A percentile compares a stretch with the other conserved stretches of the same genome.
Conservation (phyloP, 352 stramenopile species). For the Phytophthora pinifolia region DNA sequence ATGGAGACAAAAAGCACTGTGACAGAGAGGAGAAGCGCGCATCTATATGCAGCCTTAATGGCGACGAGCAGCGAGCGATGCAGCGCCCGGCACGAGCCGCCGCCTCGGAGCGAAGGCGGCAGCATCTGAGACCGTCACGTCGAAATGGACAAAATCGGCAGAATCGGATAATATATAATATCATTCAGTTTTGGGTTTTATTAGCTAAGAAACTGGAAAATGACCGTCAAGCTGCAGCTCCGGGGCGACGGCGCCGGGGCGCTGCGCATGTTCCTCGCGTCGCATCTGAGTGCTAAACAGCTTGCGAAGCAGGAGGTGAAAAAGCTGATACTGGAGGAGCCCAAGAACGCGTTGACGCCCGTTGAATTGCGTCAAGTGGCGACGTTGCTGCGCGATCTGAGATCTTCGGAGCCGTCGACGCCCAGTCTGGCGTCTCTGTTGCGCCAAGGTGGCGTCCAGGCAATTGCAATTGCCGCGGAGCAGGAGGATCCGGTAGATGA, state of each 20-base stretch:
- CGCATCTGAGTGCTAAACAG: slow-evolving; percentile 16
- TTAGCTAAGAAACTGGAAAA: slow-evolving; percentile 1
- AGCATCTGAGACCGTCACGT: slow-evolving; percentile 23
- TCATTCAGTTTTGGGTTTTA: slow-evolving; percentile 3
- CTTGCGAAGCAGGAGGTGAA: slow-evolving; percentile 14
- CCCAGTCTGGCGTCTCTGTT: slow-evolving; percentile 29
- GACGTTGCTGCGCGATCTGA: slow-evolving; percentile 23
- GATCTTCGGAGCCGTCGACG: slow-evolving; percentile 20
- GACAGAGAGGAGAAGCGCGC: slow-evolving; percentile 21
- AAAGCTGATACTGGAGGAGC: slow-evolving; percentile 14
- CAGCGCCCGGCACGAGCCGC: slow-evolving; percentile 3
- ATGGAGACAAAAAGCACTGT: slow-evolving; percentile 13
- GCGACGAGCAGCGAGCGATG: not conserved
- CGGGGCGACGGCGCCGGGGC: slow-evolving; percentile 20
- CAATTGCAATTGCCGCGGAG: slow-evolving; percentile 1
- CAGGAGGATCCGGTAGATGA: slow-evolving; percentile 4
- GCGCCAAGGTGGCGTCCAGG: slow-evolving; percentile 21
- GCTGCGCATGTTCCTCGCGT: slow-evolving; percentile 34
- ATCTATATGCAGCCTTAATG: slow-evolving; percentile 12
- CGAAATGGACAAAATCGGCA: slow-evolving; percentile 9
- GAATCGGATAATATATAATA: not conserved
- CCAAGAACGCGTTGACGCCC: slow-evolving; percentile 15
- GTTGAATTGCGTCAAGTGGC: slow-evolving; percentile 29
- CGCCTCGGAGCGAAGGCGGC: slow-evolving; percentile 3
- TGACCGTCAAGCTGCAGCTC: slow-evolving; percentile 26